These are phyloP conservation scores for Russula sp. DNA, from an alignment of 768 basidiomycete species.

Conservation along the genomic window DNA sequence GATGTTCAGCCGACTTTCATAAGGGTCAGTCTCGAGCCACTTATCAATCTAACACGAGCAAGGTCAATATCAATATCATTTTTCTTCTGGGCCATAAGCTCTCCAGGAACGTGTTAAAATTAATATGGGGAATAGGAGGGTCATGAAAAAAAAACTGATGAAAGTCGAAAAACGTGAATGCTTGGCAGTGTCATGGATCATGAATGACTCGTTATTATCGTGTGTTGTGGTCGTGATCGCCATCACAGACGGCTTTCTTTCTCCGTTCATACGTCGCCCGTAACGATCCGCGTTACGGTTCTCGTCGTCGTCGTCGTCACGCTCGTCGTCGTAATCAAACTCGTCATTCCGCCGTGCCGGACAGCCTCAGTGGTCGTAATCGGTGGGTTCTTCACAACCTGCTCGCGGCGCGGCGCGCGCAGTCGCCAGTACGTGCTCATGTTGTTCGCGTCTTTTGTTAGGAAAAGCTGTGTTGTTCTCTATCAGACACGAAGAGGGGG, in stretches of 20 bases:
- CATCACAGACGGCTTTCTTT: not conserved
- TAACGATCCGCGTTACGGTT: conserved; percentile 18
- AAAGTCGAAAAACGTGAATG: not conserved
- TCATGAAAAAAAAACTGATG: not conserved
- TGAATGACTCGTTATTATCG: not conserved
- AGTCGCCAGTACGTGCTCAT: conserved; percentile 19
- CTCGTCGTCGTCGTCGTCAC: conserved; percentile 20
- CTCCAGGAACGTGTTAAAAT: not conserved
- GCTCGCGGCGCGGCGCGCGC: conserved; percentile 17
- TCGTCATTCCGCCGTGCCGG: conserved; percentile 11
- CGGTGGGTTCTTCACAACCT: conserved; percentile 18
- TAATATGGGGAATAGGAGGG: not conserved
- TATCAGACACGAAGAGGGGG: not conserved
- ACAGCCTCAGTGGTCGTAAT: conserved; percentile 12
- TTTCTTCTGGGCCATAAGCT: not conserved
- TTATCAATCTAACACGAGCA: not conserved
- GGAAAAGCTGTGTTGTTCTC: conserved; percentile 6
- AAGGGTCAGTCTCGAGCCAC: no score
- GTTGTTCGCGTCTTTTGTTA: conserved; percentile 15
- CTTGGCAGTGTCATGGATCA: not conserved
- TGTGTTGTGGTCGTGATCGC: not conserved
- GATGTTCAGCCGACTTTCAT: no score
- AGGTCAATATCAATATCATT: not conserved
- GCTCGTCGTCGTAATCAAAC: conserved; percentile 20
- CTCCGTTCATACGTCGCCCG: conserved; percentile 8